Conservation (phyloP, 768 basidiomycete species). For the Heimioporus sp. region DNA sequence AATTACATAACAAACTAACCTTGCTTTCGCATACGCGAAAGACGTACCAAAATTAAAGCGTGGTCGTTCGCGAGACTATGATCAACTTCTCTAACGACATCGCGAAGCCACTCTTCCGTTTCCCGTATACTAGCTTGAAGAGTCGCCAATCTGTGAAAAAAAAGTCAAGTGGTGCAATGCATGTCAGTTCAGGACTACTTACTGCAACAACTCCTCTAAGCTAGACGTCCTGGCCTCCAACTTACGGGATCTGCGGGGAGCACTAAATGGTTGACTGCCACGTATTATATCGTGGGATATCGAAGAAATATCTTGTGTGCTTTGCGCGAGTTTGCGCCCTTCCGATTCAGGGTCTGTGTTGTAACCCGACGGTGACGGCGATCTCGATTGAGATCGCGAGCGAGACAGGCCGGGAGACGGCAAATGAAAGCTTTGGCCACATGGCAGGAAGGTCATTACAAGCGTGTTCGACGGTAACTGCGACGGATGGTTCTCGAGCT, state of each 20-base stretch:
- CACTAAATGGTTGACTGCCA: constrained; percentile 10
- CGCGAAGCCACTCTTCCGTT: constrained; percentile 45
- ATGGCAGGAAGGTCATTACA: constrained; percentile 62
- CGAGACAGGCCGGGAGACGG: constrained; percentile 35
- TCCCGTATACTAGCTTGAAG: constrained; percentile 53
- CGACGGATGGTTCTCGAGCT: constrained; percentile 40
- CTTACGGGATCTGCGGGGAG: constrained; percentile 24
- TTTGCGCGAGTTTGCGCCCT: constrained; percentile 40
- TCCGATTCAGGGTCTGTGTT: constrained; percentile 71
- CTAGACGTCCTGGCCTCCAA: constrained; percentile 45
- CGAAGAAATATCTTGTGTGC: constrained; percentile 13
- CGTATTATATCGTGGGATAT: constrained; percentile 20
- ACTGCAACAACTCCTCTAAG: constrained; percentile 76
- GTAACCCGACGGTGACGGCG: constrained; percentile 66
- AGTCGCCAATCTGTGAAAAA: constrained; percentile 44
- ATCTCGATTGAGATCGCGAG: constrained; percentile 32
- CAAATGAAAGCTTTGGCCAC: constrained; percentile 58
- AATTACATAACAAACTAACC: constrained; percentile 21
- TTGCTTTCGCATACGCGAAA: constrained; percentile 3
- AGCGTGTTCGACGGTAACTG: constrained; percentile 73
- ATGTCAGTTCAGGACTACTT: constrained; percentile 22
- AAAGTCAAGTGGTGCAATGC: constrained; percentile 1
- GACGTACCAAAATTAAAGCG: constrained; percentile 42
- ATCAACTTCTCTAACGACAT: constrained; percentile 49
- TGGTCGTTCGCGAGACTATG: constrained; percentile 43